These are phyloP conservation scores for Fomes fomentarius DNA, from an alignment of 1,284 basidiomycete species.

Conservation along the genomic window DNA sequence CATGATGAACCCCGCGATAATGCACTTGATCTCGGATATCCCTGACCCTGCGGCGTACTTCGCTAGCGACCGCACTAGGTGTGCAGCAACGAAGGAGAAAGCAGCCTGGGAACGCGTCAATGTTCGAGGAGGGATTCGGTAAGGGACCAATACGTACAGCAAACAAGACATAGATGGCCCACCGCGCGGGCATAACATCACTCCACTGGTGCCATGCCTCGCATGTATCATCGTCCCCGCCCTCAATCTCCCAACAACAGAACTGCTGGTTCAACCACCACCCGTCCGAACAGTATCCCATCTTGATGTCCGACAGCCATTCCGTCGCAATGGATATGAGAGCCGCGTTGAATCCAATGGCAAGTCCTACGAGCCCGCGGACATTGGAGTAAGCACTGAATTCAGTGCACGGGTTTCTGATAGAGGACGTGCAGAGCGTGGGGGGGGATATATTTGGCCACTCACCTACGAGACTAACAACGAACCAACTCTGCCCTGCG, in stretches of 20 bases:
- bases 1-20: constrained; percentile 96
- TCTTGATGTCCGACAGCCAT: constrained; percentile 98
- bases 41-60: constrained; percentile 98
- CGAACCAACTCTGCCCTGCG: constrained; percentile 69
- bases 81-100: constrained; percentile 86
- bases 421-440: too few species aligned
- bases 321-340: constrained; percentile 96
- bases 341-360: constrained; percentile 93
- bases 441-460: constrained; percentile 17
- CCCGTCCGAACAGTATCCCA: constrained; percentile 94
- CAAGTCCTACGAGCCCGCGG: too few species aligned
- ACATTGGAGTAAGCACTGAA: too few species aligned
- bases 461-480: constrained; percentile 86
- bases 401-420: too few species aligned
- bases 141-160: constrained; percentile 67
- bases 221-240: constrained; percentile 81
- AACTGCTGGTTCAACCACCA: constrained; percentile 99
- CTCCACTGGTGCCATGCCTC: constrained; percentile 96
- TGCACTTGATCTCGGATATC: constrained; percentile 99
- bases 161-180: constrained; percentile 87
- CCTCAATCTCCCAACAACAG: constrained; percentile 96
- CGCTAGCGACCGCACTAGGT: constrained; percentile 87
- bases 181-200: constrained; percentile 71
- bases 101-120: constrained; percentile 48
- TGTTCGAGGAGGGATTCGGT: neutral